Base-by-base conservation (phyloP, 208 protist species). In the Kentomonas sorsogonicus region DNA sequence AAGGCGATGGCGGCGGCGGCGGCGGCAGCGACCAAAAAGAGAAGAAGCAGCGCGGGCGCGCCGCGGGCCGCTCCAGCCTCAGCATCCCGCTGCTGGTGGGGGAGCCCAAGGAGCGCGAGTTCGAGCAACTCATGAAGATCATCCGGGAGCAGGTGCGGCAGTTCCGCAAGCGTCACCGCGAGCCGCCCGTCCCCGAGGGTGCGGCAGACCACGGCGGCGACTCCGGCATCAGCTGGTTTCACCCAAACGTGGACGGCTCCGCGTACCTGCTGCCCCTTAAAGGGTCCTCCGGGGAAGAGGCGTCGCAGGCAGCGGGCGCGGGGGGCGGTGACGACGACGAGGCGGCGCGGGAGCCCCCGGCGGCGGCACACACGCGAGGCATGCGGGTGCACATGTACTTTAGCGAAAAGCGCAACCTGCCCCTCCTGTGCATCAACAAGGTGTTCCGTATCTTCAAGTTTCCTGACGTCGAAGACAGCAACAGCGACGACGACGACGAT, bases 361-460 rank as follows among this genome's bases (percentile, higher is more conserved):
- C 20, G 23, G 53, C 55, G 13, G 39, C 60, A 6, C 52, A 59
- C 22, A 56, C 34, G 27, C 64, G 63, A 18, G 77, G 73, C 1
- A 77, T 77, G 70, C 77, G 77, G 4, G 72, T 79, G 23, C 56
- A 72, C 40, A 46, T 84, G 29, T 78, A 69, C 69, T 84, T 77
- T 47, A 58, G 77, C 23, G 51, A 65, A 16, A 46, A 53, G 45
- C 69, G 69, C 31, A 77, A 77, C 40, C 55, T 64, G 3, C 77
- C 77, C 6, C 39, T 78, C 45, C 60, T 84, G 27, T 72, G 72
- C 25, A 73, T 84, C 25, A 76, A 72, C 55, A 84, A 84, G 52
- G 60, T 84, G 40, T 84, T 84, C 41, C 72, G 77, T 13, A 61
- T 84, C 25, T 77, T 75, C 44, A 65, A 62, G 1, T 43, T 79